These are phyloP conservation scores for Sideroxylon spinosum DNA, from an alignment of 179 eudicot genomes.

Conservation along the genomic window DNA sequence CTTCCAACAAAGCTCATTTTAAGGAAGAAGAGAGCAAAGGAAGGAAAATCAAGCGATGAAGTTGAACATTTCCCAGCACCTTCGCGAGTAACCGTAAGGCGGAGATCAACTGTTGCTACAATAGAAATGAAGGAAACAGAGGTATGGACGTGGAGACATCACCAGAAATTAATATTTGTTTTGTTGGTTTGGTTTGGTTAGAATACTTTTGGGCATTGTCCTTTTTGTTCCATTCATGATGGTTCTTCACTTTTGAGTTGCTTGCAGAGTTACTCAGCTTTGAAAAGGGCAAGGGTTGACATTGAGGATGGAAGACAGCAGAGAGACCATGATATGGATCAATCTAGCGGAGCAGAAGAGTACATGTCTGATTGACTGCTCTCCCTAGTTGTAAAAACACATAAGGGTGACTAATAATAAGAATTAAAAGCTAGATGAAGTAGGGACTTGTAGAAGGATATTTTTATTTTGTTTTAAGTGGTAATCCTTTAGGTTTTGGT, in stretches of 20 bases:
- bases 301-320: constrained; percentile 39
- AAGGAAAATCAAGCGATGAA: constrained; percentile 74
- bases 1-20: constrained; percentile 79
- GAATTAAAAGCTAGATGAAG: too few species aligned
- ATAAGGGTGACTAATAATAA: neutral
- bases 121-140: constrained; percentile 56
- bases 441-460: too few species aligned
- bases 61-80: constrained; percentile 84
- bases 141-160: constrained; percentile 32
- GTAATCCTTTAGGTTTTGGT: too few species aligned
- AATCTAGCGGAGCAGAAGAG: constrained; percentile 59
- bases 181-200: neutral
- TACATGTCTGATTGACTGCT: constrained; percentile 45
- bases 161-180: neutral
- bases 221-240: neutral
- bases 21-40: constrained; percentile 84
- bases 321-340: constrained; percentile 51
- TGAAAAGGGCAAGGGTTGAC: constrained; percentile 37
- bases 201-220: neutral
- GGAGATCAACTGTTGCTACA: constrained; percentile 47
- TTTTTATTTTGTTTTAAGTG: too few species aligned
- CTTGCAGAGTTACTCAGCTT: constrained; percentile 46
- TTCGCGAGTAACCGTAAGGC: constrained; percentile 66
- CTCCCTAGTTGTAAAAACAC: neutral
- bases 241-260: constrained; percentile 2